Conservation (phyloP, 1,284 basidiomycete species). For the Tylopilus sp. region DNA sequence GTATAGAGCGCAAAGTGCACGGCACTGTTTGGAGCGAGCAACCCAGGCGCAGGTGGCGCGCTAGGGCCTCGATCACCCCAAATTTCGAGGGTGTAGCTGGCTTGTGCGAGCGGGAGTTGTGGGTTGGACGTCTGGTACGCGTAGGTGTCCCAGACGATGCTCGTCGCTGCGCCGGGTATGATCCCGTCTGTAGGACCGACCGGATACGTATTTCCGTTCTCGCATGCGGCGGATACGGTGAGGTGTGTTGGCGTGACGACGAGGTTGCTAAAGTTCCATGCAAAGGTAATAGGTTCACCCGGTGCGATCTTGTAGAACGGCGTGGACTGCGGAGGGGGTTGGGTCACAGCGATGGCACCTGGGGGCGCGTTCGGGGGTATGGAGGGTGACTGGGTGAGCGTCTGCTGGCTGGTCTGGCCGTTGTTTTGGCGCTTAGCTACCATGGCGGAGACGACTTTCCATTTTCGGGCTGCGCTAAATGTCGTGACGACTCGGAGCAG, state of each 20-base stretch:
- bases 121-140: conserved; percentile 66
- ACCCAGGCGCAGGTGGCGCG: conserved; percentile 57
- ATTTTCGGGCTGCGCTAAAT: background rate
- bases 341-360: conserved; percentile 67
- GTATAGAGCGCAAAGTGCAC: conserved; percentile 82
- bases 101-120: conserved; percentile 65
- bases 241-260: conserved; percentile 65
- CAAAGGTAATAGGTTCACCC: conserved; percentile 75
- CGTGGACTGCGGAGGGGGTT: conserved; percentile 73
- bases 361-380: conserved; percentile 59
- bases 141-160: conserved; percentile 79
- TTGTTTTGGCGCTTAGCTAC: conserved; percentile 4
- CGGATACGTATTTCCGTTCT: conserved; percentile 82
- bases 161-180: conserved; percentile 65
- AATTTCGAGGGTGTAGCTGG: conserved; percentile 73
- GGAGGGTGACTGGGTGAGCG: conserved; percentile 13
- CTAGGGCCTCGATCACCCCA: conserved; percentile 76
- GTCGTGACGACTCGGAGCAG: too few relatives aligned
- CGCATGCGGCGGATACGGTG: conserved; percentile 77
- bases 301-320: conserved; percentile 86
- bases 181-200: conserved; percentile 75
- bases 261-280: conserved; percentile 80
- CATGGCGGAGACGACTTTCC: background rate
- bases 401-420: background rate
- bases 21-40: conserved; percentile 64